These are phyloP conservation scores for Eutrema heterophyllum DNA, from an alignment of 345 rosid genomes.

Conservation along the genomic window DNA sequence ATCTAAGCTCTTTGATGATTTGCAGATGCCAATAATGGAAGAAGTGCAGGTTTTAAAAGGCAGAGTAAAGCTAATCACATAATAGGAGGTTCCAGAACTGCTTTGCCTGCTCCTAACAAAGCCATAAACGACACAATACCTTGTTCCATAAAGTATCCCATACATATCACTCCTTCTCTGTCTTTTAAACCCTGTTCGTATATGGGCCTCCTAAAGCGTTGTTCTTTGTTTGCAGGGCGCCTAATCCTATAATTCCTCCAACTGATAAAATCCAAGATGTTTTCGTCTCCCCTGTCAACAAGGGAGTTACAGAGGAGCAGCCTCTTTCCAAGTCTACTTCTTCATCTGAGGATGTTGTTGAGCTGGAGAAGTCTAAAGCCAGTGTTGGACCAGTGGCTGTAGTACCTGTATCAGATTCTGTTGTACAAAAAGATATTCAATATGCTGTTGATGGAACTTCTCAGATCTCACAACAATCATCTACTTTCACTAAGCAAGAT, in stretches of 20 bases:
- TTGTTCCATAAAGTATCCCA: slow-evolving; percentile 43
- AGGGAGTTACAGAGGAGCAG: slow-evolving; percentile 14
- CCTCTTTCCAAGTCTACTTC: slow-evolving; percentile 14
- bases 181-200: neutral
- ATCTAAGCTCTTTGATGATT: neutral
- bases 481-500: slow-evolving; percentile 17
- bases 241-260: slow-evolving; percentile 33
- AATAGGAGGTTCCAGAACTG: slow-evolving; percentile 33
- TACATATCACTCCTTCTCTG: slow-evolving; percentile 2
- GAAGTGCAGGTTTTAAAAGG: slow-evolving; percentile 40
- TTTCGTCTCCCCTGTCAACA: slow-evolving; percentile 24
- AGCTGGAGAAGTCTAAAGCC: slow-evolving; percentile 31
- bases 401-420: slow-evolving; percentile 32
- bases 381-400: neutral
- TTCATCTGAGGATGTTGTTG: slow-evolving; percentile 31
- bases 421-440: slow-evolving; percentile 30
- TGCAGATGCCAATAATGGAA: slow-evolving; percentile 49
- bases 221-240: slow-evolving; percentile 32
- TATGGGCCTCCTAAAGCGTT: neutral
- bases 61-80: slow-evolving; percentile 47
- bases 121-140: slow-evolving; percentile 28
- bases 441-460: slow-evolving; percentile 7
- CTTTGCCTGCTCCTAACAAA: slow-evolving; percentile 34
- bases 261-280: slow-evolving; percentile 29
- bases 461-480: slow-evolving; percentile 28